These are phyloP conservation scores for Apiotrichum veenhuisii DNA, from an alignment of 1,284 basidiomycete genomes.

Conservation along the genomic window DNA sequence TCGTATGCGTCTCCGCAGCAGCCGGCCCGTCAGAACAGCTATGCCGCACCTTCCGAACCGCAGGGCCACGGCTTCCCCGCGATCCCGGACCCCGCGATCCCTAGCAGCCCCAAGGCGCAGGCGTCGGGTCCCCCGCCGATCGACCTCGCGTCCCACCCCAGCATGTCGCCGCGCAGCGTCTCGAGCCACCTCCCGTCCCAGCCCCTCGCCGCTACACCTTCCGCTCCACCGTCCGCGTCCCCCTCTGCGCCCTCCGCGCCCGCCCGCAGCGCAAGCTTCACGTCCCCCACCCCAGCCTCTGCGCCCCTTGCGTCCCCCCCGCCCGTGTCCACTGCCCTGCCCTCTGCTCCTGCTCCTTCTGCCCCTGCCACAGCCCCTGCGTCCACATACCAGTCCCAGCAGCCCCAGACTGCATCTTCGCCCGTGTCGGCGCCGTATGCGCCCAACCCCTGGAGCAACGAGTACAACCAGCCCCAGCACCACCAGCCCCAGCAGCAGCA, in stretches of 20 bases:
- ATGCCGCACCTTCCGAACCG: constrained; percentile 6
- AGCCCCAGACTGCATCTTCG: not conserved
- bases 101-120: constrained; percentile 6
- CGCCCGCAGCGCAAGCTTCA: constrained; percentile 5
- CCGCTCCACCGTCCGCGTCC: no score
- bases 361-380: no score
- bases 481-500: constrained; percentile 10
- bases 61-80: constrained; percentile 12
- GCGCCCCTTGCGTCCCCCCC: constrained; percentile 2
- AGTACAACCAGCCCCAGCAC: constrained; percentile 3
- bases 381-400: no score
- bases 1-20: constrained; percentile 12
- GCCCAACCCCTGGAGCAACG: not conserved
- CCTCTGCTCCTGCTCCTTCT: not conserved
- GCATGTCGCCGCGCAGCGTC: constrained; percentile 18
- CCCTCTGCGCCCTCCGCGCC: constrained; percentile 6
- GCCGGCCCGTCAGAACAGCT: constrained; percentile 8
- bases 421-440: not conserved
- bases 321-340: not conserved
- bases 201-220: not conserved
- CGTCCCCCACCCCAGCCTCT: not conserved
- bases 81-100: not conserved
- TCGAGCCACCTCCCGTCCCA: constrained; percentile 45
- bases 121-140: constrained; percentile 28
- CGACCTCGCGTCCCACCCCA: constrained; percentile 27